Percentiles rank a stretch among this genome's conserved stretches.
Conservation (phyloP, 1,139 yeast species). For the Sugiyamaella sp. region DNA sequence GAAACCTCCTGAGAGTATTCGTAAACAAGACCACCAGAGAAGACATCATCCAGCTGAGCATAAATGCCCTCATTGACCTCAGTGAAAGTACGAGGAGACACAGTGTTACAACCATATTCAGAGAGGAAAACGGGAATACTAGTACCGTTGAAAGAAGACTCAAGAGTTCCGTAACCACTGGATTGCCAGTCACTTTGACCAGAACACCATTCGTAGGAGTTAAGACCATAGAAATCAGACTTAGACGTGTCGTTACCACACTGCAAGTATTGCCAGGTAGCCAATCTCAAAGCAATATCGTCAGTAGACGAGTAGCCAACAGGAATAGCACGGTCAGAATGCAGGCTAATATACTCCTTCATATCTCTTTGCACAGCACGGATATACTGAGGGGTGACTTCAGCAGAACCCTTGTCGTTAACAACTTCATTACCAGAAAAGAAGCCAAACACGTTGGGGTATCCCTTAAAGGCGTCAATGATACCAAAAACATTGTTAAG, state of each 20-base stretch:
- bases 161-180: conserved; percentile 70
- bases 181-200: conserved; percentile 60
- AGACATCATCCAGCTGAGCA: conserved; percentile 55
- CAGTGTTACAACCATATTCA: conserved; percentile 71
- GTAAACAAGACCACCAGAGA: conserved; percentile 77
- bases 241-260: conserved; percentile 67
- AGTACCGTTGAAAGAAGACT: conserved; percentile 64
- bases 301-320: conserved; percentile 96
- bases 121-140: conserved; percentile 83
- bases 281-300: conserved; percentile 67
- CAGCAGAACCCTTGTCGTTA: conserved; percentile 75
- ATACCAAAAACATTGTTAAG: conserved; percentile 75
- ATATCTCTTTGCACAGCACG: conserved; percentile 92
- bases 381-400: conserved; percentile 58
- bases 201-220: conserved; percentile 89
- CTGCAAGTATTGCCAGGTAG: conserved; percentile 79
- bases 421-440: conserved; percentile 93
- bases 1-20: conserved; percentile 72
- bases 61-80: conserved; percentile 67
- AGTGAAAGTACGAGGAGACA: conserved; percentile 62
- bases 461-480: conserved; percentile 79
- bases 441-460: conserved; percentile 87
- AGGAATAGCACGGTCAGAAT: conserved; percentile 74
- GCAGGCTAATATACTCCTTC: conserved; percentile 72
- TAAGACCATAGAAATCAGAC: conserved; percentile 88